These are phyloP conservation scores for Trichoderma brevicompactum DNA, from an alignment of 2,329 filamentous ascomycete genomes.

Conservation along the genomic window DNA sequence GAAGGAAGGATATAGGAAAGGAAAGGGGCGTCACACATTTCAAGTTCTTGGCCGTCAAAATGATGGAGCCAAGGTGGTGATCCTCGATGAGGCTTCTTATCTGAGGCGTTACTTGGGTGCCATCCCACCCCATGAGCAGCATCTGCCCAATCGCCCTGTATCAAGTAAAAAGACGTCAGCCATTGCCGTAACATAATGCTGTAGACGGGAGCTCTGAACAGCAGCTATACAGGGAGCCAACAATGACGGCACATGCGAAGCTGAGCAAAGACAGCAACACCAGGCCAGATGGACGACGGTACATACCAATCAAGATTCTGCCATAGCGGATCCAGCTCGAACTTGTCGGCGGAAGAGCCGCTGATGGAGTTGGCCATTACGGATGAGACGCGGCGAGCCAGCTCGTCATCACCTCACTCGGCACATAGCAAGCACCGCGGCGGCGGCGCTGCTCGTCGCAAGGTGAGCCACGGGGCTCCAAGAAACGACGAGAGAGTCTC, in stretches of 20 bases:
- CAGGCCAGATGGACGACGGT: neutral
- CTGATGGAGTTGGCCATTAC: conserved; percentile 35
- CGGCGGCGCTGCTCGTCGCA: conserved; percentile 13
- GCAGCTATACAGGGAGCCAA: neutral
- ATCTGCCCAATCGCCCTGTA: conserved; percentile 73
- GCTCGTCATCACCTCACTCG: conserved; percentile 19
- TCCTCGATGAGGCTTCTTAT: conserved; percentile 80
- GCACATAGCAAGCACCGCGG: conserved; percentile 1
- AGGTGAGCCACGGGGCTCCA: conserved; percentile 1
- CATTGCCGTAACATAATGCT: conserved; percentile 25
- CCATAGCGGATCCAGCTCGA: conserved; percentile 65
- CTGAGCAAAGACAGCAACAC: neutral
- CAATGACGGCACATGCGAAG: neutral
- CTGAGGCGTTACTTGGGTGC: conserved; percentile 80
- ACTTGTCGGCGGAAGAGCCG: conserved; percentile 40
- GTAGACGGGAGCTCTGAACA: neutral
- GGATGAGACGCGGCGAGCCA: conserved; percentile 28
- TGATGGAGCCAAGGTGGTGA: conserved; percentile 85
- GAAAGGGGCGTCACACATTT: conserved; percentile 63
- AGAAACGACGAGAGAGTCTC: neutral
- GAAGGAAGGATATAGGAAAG: neutral
- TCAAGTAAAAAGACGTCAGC: conserved; percentile 36
- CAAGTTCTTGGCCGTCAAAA: conserved; percentile 82
- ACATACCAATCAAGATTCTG: conserved; percentile 76
- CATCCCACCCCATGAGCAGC: conserved; percentile 86